Evolutionary conservation across 805 yeast species (phyloP).

Genomic region (Scheffersomyces lignosus): DNA sequence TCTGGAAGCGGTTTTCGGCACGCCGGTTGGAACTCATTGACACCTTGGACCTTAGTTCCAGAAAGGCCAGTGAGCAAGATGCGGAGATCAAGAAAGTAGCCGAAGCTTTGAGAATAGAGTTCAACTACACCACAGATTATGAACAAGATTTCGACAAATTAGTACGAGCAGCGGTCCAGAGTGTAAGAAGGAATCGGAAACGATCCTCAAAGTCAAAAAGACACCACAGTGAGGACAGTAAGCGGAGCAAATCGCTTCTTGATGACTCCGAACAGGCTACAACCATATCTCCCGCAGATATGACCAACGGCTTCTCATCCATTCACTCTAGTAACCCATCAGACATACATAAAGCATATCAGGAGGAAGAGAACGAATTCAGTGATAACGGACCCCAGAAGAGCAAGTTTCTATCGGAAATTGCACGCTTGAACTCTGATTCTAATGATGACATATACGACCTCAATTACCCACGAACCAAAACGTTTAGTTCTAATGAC

Average conservation of each 20-base stretch:
- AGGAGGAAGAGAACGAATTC: conserved; percentile 2
- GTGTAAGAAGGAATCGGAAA: conserved; percentile 85
- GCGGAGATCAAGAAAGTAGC: conserved; percentile 79
- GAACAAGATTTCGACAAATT: conserved; percentile 80
- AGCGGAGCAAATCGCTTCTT: background rate
- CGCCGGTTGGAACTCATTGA: conserved; percentile 88
- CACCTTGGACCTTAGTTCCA: conserved; percentile 57
- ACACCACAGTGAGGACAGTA: conserved; percentile 9
- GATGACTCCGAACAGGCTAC: background rate
- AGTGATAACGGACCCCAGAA: conserved; percentile 1
- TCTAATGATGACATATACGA: conserved; percentile 34
- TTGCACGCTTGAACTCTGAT: conserved; percentile 33
- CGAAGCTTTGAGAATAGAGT: conserved; percentile 71
- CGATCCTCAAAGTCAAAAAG: conserved; percentile 45
- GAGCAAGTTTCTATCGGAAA: conserved; percentile 32
- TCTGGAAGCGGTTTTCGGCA: conserved; percentile 91
- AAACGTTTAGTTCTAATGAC: conserved; percentile 31
- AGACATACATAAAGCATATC: conserved; percentile 1
- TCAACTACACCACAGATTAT: conserved; percentile 59
- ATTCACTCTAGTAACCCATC: background rate
- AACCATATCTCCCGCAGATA: background rate
- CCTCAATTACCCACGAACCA: conserved; percentile 31
- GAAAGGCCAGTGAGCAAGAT: conserved; percentile 93
- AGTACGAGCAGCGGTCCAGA: conserved; percentile 91
- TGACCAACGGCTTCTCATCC: background rate